Base-by-base conservation (phyloP, 1,139 yeast genomes). In the Pichia sorboxylosa region DNA sequence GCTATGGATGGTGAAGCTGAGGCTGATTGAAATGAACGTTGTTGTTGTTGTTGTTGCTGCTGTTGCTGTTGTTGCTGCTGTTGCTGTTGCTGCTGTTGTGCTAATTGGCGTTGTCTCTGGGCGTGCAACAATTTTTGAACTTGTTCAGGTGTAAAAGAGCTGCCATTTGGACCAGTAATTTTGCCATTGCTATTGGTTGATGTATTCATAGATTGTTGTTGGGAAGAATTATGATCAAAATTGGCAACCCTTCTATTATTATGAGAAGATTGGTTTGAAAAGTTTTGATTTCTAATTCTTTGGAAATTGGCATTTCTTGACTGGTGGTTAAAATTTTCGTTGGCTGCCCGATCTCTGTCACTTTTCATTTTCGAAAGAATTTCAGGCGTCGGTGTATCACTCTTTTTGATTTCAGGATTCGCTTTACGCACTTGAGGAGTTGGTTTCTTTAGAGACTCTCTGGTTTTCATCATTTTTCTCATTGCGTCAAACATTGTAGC, bases 401-500 rank as follows among this genome's bases (percentile, higher is more conserved):
- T 48, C 24, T 47, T 37, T 27, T 42, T 47, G 4, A 43, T 41
- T 15, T 51, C 54, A 55, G 55, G 47, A 47, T 33, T 30, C 7
- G 56, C 33, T 59, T 57, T 34, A 51, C 60, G 47, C 48, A 64
- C 33, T 50, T 58, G 36, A 17, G 50, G 60, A 31, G 63, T 64
- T 8, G 81, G 76, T 39, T 69, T 63, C 5, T 79, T 74, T 11
- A 67, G 64, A 46, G 62, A 72, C 53, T 90, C 98, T 30, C 97
- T 67, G 52, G 84, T 87, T 44, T 83, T 73, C 79, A 87, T 84
- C 42, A 80, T 66, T 56, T 85, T 87, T 37, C 96, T 66, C 61
- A 90, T 79, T 1, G 94, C 96, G 52, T 92, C 98, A 62, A 90
- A 83, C 84, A 90, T 80, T 31, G 94, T 81, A 0, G 95, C 95